These are phyloP conservation scores for Tolypocladium tropicale DNA, from an alignment of 2,329 filamentous ascomycete species.

Conservation along the genomic window DNA sequence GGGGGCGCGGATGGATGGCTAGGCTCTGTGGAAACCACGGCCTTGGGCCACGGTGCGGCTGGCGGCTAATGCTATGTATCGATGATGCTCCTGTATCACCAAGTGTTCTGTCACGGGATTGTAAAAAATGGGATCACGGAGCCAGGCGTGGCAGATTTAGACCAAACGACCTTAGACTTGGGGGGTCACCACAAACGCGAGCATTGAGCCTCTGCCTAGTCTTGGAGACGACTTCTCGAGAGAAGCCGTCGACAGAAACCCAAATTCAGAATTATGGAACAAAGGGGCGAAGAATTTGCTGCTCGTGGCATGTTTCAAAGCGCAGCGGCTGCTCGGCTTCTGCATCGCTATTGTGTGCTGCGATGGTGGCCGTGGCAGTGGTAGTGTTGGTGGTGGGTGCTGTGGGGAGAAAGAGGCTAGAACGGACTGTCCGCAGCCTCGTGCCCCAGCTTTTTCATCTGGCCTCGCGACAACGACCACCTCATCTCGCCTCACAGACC, in stretches of 20 bases:
- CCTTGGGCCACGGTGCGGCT: background rate
- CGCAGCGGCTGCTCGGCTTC: no score
- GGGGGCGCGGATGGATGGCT: background rate
- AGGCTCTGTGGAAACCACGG: background rate
- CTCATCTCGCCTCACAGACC: background rate
- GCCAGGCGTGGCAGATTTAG: background rate
- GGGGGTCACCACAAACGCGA: background rate
- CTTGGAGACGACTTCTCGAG: slow-evolving; percentile 4
- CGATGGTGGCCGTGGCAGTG: background rate
- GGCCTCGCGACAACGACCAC: background rate
- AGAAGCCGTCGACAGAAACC: background rate
- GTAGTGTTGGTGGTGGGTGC: no score
- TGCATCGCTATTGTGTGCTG: background rate
- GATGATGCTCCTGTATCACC: background rate
- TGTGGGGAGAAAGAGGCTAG: background rate
- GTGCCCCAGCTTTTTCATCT: background rate
- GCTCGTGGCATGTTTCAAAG: background rate
- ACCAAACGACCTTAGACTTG: background rate
- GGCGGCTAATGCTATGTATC: background rate
- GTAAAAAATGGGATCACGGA: background rate
- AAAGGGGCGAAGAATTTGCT: background rate
- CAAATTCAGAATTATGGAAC: background rate
- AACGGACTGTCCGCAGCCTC: background rate
- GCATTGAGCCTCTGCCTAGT: background rate
- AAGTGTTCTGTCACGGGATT: background rate